Conservation (phyloP, 1,139 yeast species). For the Eremothecium coryli region DNA sequence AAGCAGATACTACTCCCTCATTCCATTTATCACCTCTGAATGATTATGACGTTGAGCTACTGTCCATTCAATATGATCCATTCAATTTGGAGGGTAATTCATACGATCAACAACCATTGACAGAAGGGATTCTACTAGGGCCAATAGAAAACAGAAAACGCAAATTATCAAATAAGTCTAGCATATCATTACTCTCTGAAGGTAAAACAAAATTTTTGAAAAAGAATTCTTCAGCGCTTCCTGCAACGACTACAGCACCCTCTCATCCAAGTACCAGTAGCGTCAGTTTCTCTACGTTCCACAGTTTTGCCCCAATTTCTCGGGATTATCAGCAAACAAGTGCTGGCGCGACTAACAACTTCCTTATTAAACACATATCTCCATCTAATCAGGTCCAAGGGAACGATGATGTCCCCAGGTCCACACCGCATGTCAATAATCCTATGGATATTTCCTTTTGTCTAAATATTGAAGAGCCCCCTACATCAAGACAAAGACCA, state of each 20-base stretch:
- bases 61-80: conserved; percentile 3
- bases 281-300: conserved; percentile 6
- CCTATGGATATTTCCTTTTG: conserved; percentile 15
- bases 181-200: conserved; percentile 5
- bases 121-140: conserved; percentile 1
- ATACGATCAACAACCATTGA: not conserved
- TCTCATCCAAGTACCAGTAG: conserved; percentile 5
- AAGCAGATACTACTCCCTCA: conserved; percentile 3
- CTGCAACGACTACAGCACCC: conserved; percentile 7
- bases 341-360: conserved; percentile 2
- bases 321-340: conserved; percentile 4
- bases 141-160: conserved; percentile 2
- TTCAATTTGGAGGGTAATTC: not conserved
- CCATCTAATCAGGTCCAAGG: conserved; percentile 5
- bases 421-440: conserved; percentile 7
- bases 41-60: conserved; percentile 5
- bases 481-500: conserved; percentile 7
- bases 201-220: conserved; percentile 9
- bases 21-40: conserved; percentile 6
- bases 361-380: conserved; percentile 7
- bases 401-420: conserved; percentile 7
- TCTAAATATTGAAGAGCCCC: conserved; percentile 9
- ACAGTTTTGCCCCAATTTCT: conserved; percentile 7
- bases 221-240: conserved; percentile 10
- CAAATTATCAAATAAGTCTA: conserved; percentile 3